phyloP scores from a whole-genome alignment of 2,329 filamentous ascomycete species.

The Mollisia scopiformis region DNA sequence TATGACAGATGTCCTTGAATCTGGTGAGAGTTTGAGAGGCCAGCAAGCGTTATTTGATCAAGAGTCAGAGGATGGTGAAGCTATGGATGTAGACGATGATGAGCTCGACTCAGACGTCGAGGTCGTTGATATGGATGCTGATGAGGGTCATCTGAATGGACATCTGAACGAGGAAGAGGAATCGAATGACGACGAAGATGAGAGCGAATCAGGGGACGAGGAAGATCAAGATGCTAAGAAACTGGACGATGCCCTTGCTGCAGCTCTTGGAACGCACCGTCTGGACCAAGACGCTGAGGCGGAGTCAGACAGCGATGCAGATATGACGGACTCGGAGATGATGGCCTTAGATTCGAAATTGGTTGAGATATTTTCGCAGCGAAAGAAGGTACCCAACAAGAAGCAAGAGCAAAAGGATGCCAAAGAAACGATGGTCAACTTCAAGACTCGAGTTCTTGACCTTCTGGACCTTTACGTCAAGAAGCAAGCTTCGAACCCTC shows the following conservation, averaged over 20 bases:
- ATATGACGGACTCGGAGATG: slow-evolving; percentile 98
- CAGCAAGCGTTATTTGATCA: slow-evolving; percentile 85
- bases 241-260: slow-evolving; percentile 73
- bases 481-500: slow-evolving; percentile 69
- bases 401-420: slow-evolving; percentile 88
- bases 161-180: slow-evolving; percentile 43
- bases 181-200: slow-evolving; percentile 48
- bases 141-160: slow-evolving; percentile 42
- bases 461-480: slow-evolving; percentile 84
- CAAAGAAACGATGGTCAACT: slow-evolving; percentile 86
- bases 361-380: slow-evolving; percentile 81
- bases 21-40: slow-evolving; percentile 80
- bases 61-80: slow-evolving; percentile 60
- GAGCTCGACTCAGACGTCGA: slow-evolving; percentile 52
- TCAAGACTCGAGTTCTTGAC: slow-evolving; percentile 93
- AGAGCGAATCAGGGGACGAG: slow-evolving; percentile 43
- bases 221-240: slow-evolving; percentile 44
- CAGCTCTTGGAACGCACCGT: slow-evolving; percentile 74
- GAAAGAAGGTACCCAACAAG: slow-evolving; percentile 65
- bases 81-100: slow-evolving; percentile 43
- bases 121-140: slow-evolving; percentile 49
- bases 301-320: slow-evolving; percentile 64
- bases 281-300: slow-evolving; percentile 61
- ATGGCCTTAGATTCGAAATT: slow-evolving; percentile 83
- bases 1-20: slow-evolving; percentile 69